phyloP scores from a whole-genome alignment of 495 filamentous ascomycete genomes.

The Chaetomidium leptoderma region DNA sequence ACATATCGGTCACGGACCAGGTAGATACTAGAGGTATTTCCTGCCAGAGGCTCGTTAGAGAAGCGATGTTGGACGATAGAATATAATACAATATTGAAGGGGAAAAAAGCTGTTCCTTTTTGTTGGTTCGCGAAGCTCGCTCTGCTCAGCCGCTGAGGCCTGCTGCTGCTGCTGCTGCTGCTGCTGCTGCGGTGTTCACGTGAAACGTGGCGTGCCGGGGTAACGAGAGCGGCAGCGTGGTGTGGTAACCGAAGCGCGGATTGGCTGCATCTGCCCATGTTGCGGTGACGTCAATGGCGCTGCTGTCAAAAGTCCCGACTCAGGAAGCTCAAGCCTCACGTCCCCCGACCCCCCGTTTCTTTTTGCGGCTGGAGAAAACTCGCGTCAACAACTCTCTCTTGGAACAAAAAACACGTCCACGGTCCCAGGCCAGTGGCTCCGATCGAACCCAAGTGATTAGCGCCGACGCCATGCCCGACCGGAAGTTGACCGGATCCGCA shows the following conservation, averaged over 20 bases:
- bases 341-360: too few relatives aligned
- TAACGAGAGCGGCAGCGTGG: neutral
- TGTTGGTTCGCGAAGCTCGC: too few relatives aligned
- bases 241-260: neutral
- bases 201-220: neutral
- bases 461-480: too few relatives aligned
- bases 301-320: neutral
- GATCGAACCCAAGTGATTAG: too few relatives aligned
- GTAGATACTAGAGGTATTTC: constrained; percentile 1
- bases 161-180: too few relatives aligned
- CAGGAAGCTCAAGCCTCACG: neutral
- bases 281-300: constrained; percentile 6
- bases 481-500: too few relatives aligned
- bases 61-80: constrained; percentile 10
- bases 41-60: constrained; percentile 4
- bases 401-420: too few relatives aligned
- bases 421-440: too few relatives aligned
- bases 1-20: neutral
- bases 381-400: too few relatives aligned
- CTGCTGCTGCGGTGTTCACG: too few relatives aligned
- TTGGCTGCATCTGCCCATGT: neutral
- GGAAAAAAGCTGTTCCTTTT: neutral
- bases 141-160: too few relatives aligned
- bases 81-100: constrained; percentile 13
- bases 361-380: too few relatives aligned